These are phyloP conservation scores for Lolium rigidum DNA, from an alignment of 176 grass and related monocot species.

Conservation along the genomic window DNA sequence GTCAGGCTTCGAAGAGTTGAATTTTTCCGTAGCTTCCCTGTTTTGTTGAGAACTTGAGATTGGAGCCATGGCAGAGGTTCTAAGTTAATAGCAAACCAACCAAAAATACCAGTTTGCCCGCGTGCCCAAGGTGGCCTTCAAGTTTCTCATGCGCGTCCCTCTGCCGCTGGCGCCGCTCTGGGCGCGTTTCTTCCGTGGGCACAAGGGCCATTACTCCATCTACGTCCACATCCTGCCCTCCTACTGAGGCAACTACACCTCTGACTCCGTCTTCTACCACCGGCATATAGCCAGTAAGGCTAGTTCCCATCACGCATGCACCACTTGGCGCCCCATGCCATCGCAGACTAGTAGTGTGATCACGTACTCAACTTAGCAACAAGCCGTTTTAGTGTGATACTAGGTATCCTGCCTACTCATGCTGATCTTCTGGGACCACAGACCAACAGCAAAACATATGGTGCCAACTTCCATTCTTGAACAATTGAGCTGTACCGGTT, in stretches of 20 bases:
- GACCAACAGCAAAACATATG: conserved; percentile 39
- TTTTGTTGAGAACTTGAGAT: not conserved
- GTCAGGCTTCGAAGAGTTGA: not conserved
- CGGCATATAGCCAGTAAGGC: conserved; percentile 93
- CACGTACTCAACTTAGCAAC: not conserved
- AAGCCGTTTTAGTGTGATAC: not conserved
- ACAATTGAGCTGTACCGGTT: not conserved
- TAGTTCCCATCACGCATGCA: conserved; percentile 14
- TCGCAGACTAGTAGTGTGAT: not conserved
- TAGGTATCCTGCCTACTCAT: not conserved
- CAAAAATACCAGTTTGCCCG: too few relatives aligned
- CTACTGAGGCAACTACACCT: conserved; percentile 73
- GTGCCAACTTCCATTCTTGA: not conserved
- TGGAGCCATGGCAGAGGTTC: too few relatives aligned
- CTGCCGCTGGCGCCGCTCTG: conserved; percentile 58
- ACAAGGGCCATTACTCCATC: conserved; percentile 82
- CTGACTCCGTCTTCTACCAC: conserved; percentile 70
- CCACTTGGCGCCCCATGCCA: not conserved
- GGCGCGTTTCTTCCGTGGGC: conserved; percentile 68
- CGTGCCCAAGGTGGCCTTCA: too few relatives aligned
- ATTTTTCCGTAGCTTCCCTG: not conserved
- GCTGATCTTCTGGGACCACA: conserved; percentile 10
- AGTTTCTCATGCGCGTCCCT: conserved; percentile 54
- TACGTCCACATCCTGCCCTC: conserved; percentile 81
- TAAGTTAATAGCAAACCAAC: too few relatives aligned